phyloP scores from a whole-genome alignment of 129 eudicot species.

The Pittosporum tobira region DNA sequence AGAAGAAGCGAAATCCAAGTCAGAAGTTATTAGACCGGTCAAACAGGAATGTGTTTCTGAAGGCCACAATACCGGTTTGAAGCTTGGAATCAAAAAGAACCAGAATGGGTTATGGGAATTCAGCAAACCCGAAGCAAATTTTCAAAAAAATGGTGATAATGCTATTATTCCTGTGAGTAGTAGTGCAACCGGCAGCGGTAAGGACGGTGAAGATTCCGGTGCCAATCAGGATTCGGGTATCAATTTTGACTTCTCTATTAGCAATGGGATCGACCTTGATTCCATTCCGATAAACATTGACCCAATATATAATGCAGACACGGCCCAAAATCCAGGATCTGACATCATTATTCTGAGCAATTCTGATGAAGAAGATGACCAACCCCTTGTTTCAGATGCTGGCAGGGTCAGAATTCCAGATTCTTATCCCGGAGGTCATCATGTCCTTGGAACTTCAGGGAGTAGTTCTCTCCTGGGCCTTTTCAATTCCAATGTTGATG shows the following conservation, averaged over 20 bases:
- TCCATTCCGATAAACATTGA: slow-evolving; percentile 51
- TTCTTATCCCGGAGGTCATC: slow-evolving; percentile 44
- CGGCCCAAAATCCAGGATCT: slow-evolving; percentile 32
- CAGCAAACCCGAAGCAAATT: slow-evolving; percentile 46
- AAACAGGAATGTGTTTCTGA: slow-evolving; percentile 65
- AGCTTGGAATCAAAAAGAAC: slow-evolving; percentile 72
- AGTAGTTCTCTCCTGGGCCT: slow-evolving; percentile 57
- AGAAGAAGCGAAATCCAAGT: slow-evolving; percentile 45
- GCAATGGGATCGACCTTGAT: slow-evolving; percentile 49
- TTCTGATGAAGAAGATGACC: slow-evolving; percentile 82
- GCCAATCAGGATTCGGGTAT: slow-evolving; percentile 66
- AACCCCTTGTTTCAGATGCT: slow-evolving; percentile 20
- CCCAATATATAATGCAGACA: slow-evolving; percentile 27
- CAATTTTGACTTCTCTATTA: slow-evolving; percentile 43
- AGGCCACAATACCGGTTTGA: slow-evolving; percentile 54
- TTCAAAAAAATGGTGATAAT: slow-evolving; percentile 24
- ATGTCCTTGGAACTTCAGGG: slow-evolving; percentile 29
- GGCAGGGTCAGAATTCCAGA: slow-evolving; percentile 30
- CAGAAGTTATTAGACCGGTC: slow-evolving; percentile 41
- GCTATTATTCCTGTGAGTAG: slow-evolving; percentile 75
- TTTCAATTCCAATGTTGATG: slow-evolving; percentile 39
- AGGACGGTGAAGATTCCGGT: slow-evolving; percentile 79
- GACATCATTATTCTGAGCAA: slow-evolving; percentile 73
- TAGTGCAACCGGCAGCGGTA: slow-evolving; percentile 76
- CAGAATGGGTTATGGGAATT: slow-evolving; percentile 71